Percentiles rank a stretch among this genome's conserved stretches.
Evolutionary conservation across 768 basidiomycete genomes (phyloP).

Genomic region (Boletus sp.): DNA sequence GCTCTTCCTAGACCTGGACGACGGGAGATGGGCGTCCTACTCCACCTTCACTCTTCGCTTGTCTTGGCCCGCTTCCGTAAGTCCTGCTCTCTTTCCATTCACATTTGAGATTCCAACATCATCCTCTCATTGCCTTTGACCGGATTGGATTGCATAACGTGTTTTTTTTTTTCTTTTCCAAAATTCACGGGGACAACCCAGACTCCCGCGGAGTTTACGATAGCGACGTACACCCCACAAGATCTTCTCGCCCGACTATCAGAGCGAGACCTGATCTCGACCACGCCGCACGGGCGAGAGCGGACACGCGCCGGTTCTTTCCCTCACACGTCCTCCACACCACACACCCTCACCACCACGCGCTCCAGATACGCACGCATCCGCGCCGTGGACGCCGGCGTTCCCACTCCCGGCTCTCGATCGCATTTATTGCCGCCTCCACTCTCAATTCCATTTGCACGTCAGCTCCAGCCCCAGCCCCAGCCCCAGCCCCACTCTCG

Average conservation of each 20-base stretch:
- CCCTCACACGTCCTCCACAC: constrained; percentile 4
- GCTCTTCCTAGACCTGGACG: constrained; percentile 45
- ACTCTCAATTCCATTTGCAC: background rate
- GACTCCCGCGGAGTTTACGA: constrained; percentile 44
- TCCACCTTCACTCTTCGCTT: constrained; percentile 48
- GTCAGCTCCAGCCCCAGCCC: background rate
- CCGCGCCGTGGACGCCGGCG: constrained; percentile 49
- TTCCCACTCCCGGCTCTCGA: constrained; percentile 39
- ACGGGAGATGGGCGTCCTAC: constrained; percentile 38
- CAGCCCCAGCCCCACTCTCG: background rate
- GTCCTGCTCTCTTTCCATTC: constrained; percentile 16
- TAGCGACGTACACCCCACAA: constrained; percentile 38
- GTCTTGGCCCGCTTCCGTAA: constrained; percentile 56
- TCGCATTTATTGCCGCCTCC: constrained; percentile 1
- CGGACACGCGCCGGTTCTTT: constrained; percentile 5
- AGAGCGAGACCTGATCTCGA: background rate
- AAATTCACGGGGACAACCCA: background rate
- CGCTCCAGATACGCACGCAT: constrained; percentile 57
- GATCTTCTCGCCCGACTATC: constrained; percentile 21
- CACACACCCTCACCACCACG: constrained; percentile 21
- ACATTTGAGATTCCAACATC: background rate
- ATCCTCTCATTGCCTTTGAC: background rate
- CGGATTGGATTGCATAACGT: background rate
- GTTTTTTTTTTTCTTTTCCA: no score
- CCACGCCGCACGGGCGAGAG: background rate